Percentiles rank a stretch among this genome's conserved stretches.
phyloP scores from a whole-genome alignment of 306 rosid genomes.

The Malus asiatica region DNA sequence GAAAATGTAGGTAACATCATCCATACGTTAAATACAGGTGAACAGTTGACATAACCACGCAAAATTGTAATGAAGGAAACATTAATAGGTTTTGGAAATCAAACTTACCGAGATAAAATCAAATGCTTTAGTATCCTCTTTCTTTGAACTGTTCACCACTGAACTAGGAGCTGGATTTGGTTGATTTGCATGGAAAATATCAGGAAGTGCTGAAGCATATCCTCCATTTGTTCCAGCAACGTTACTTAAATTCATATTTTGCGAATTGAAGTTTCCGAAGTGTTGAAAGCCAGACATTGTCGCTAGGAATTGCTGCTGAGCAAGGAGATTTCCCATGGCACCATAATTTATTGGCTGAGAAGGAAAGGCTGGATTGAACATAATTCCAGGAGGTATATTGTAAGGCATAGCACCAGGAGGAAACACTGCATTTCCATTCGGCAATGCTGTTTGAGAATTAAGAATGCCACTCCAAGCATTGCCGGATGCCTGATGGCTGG shows the following conservation, averaged over 20 bases:
- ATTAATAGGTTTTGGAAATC: conserved; percentile 8
- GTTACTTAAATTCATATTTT: conserved; percentile 38
- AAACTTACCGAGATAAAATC: conserved; percentile 92
- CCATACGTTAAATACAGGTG: not conserved
- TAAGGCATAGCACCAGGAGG: conserved; percentile 55
- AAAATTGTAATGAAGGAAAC: conserved; percentile 12
- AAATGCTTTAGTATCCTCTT: conserved; percentile 86
- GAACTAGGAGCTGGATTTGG: conserved; percentile 51
- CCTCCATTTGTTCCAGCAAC: conserved; percentile 46
- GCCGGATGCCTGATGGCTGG: conserved; percentile 27
- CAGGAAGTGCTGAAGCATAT: conserved; percentile 57
- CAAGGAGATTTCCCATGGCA: conserved; percentile 66
- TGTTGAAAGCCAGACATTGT: conserved; percentile 81
- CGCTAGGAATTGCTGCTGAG: conserved; percentile 78
- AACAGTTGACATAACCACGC: not conserved
- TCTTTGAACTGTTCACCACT: conserved; percentile 62
- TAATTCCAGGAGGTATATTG: conserved; percentile 48
- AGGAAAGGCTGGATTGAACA: conserved; percentile 62
- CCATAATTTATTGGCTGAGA: conserved; percentile 73
- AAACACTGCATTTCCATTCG: conserved; percentile 49
- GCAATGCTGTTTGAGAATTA: conserved; percentile 47
- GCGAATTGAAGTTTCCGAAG: conserved; percentile 51
- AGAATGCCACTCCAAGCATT: conserved; percentile 41
- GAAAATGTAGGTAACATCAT: not conserved
- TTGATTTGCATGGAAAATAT: conserved; percentile 73